phyloP scores from a whole-genome alignment of 768 basidiomycete genomes.

The Suillus fuscotomentosus region DNA sequence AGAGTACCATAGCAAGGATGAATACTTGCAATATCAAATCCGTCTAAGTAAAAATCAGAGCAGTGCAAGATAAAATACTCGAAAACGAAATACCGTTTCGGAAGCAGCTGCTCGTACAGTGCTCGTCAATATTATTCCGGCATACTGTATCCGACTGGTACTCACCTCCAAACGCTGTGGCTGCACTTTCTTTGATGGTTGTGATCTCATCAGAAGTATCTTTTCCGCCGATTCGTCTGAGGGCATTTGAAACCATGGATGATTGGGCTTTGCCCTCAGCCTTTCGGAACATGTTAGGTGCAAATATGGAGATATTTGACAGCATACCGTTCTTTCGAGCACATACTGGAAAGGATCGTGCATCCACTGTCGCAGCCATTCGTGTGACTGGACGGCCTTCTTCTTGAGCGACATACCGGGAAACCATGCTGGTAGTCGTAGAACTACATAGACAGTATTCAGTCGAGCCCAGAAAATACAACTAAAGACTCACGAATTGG shows the following conservation, averaged over 20 bases:
- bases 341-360: conserved; percentile 19
- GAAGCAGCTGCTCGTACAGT: conserved; percentile 12
- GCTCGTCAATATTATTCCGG: neutral
- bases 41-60: conserved; percentile 15
- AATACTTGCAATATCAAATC: conserved; percentile 27
- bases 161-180: conserved; percentile 21
- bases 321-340: conserved; percentile 14
- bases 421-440: conserved; percentile 25
- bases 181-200: conserved; percentile 17
- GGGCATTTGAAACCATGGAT: conserved; percentile 17
- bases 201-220: conserved; percentile 1
- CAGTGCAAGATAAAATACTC: neutral
- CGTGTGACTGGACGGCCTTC: conserved; percentile 18
- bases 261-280: conserved; percentile 12
- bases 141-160: neutral
- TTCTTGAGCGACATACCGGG: conserved; percentile 30
- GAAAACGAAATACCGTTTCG: conserved; percentile 13
- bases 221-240: conserved; percentile 7
- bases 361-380: conserved; percentile 19
- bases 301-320: neutral
- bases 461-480: conserved; percentile 1
- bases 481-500: conserved; percentile 8
- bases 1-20: conserved; percentile 33
- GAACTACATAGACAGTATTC: conserved; percentile 16
- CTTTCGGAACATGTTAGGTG: conserved; percentile 8